These are phyloP conservation scores for Monosporascus sp. DNA, from an alignment of 2,329 filamentous ascomycete species.

Conservation along the genomic window DNA sequence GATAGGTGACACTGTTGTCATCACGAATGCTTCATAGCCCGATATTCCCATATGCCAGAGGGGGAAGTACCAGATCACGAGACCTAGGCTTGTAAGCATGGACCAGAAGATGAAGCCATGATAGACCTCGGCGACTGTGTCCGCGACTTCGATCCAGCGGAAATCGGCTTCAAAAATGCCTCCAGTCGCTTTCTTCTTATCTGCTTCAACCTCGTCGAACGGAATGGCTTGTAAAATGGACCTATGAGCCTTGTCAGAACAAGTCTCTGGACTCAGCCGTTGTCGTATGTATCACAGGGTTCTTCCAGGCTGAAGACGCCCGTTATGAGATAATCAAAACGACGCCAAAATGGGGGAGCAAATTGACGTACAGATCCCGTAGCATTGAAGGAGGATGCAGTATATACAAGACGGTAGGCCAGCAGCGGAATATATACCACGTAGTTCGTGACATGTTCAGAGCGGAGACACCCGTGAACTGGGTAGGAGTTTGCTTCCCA, in stretches of 20 bases:
- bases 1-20: conserved; percentile 76
- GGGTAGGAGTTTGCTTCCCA: no score
- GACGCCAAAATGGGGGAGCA: no score
- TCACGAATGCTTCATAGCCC: conserved; percentile 85
- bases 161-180: conserved; percentile 68
- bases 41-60: conserved; percentile 99
- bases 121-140: conserved; percentile 84
- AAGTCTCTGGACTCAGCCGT: background rate
- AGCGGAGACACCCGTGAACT: no score
- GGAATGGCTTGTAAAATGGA: conserved; percentile 40
- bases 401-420: no score
- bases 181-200: conserved; percentile 69
- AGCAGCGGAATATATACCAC: no score
- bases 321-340: no score
- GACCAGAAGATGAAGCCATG: conserved; percentile 97
- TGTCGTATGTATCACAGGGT: no score
- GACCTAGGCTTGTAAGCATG: conserved; percentile 79
- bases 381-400: no score
- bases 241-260: conserved; percentile 33
- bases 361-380: no score
- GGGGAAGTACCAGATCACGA: conserved; percentile 96
- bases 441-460: no score
- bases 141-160: conserved; percentile 67
- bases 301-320: no score
- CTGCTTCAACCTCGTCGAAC: conserved; percentile 58